Conservation (phyloP, 352 stramenopile genomes). For the Phytopythium vexans region DNA sequence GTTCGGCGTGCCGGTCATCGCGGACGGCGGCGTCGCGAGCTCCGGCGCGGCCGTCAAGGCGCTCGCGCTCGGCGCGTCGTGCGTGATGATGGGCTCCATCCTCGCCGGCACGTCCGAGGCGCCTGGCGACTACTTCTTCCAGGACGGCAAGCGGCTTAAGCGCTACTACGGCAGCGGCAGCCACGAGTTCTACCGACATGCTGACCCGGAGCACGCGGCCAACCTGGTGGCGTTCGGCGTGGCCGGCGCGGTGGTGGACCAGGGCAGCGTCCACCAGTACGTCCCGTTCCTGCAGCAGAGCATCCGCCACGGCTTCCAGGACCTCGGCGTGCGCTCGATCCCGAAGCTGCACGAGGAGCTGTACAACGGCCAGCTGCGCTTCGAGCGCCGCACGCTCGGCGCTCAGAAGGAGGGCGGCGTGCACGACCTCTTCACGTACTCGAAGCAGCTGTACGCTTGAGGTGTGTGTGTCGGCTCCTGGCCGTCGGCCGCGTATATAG, state of each 20-base stretch:
- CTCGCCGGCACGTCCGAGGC: constrained; percentile 97
- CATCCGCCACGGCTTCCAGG: constrained; percentile 97
- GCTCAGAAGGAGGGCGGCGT: constrained; percentile 97
- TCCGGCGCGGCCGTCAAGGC: constrained; percentile 98
- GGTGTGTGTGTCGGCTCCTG: neutral
- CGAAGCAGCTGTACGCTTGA: constrained; percentile 82
- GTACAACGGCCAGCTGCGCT: constrained; percentile 78
- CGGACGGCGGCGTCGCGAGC: constrained; percentile 96
- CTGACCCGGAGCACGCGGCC: constrained; percentile 71
- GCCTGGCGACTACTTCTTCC: constrained; percentile 99
- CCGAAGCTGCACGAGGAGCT: constrained; percentile 75
- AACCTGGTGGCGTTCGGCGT: constrained; percentile 98
- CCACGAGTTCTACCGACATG: constrained; percentile 82
- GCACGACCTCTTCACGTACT: constrained; percentile 96
- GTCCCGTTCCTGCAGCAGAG: constrained; percentile 98
- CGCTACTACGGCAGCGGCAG: constrained; percentile 98
- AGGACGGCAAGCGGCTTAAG: constrained; percentile 98
- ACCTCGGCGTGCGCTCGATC: constrained; percentile 91
- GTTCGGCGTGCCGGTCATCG: constrained; percentile 96
- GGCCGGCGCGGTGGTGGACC: constrained; percentile 96
- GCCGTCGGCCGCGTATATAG: no score
- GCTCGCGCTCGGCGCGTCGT: constrained; percentile 93
- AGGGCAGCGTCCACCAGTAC: constrained; percentile 96
- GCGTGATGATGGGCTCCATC: constrained; percentile 99
- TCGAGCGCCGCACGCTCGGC: constrained; percentile 96